Percentiles rank a stretch among this genome's conserved stretches.
Conservation (phyloP, 2,329 filamentous ascomycete genomes). For the Hirsutella minnesotensis region DNA sequence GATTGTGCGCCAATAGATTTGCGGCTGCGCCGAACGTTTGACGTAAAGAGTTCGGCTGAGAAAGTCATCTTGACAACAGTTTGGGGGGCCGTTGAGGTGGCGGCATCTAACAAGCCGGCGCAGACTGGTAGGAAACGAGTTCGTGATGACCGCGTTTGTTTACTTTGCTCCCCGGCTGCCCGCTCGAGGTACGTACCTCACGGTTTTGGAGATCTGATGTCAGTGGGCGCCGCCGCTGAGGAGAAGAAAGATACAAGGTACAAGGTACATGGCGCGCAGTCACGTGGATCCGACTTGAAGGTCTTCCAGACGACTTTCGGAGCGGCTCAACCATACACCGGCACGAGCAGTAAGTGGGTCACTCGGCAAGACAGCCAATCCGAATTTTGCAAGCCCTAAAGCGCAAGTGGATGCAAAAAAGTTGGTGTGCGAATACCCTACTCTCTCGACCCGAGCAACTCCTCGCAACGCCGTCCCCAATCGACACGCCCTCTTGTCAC, state of each 20-base stretch:
- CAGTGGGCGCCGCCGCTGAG: not conserved
- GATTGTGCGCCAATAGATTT: constrained; percentile 58
- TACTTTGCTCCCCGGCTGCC: constrained; percentile 16
- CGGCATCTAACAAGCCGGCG: not conserved
- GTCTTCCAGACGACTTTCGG: too few species aligned
- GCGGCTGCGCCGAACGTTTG: constrained; percentile 46
- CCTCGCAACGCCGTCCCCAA: constrained; percentile 22
- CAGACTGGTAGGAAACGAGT: not conserved
- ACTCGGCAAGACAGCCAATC: constrained; percentile 20
- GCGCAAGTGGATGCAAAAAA: constrained; percentile 18
- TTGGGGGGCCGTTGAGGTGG: constrained; percentile 9
- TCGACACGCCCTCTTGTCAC: constrained; percentile 26
- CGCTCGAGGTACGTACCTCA: not conserved
- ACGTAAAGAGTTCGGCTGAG: constrained; percentile 33
- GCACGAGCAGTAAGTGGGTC: constrained; percentile 7
- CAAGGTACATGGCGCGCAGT: constrained; percentile 2
- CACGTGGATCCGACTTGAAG: too few species aligned
- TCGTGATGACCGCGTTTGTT: constrained; percentile 25
- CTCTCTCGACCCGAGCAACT: constrained; percentile 23
- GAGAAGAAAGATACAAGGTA: not conserved
- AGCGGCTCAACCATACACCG: not conserved
- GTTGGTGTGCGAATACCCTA: constrained; percentile 24
- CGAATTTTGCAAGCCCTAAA: constrained; percentile 31
- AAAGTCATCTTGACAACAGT: constrained; percentile 18
- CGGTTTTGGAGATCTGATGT: not conserved